Conservation (phyloP, 169 alveolate species). For the Hepatocystis sp. region DNA sequence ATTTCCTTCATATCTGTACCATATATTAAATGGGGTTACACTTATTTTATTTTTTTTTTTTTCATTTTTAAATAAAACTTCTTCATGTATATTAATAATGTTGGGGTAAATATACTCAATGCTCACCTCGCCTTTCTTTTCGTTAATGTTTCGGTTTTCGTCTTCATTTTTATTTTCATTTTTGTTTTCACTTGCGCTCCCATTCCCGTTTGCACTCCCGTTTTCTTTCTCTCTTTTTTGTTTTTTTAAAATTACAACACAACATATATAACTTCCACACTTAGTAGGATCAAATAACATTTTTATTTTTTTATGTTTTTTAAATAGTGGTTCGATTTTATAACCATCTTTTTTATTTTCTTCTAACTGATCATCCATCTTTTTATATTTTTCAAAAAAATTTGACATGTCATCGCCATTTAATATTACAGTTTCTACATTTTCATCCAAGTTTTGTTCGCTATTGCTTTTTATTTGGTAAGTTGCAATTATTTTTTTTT, state of each 20-base stretch:
- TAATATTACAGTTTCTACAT: constrained; percentile 63
- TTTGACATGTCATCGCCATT: constrained; percentile 42
- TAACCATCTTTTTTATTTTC: not conserved
- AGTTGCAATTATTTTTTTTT: not conserved
- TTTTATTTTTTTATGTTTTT: constrained; percentile 9
- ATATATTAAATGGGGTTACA: constrained; percentile 60
- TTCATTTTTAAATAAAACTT: constrained; percentile 3
- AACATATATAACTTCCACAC: constrained; percentile 57
- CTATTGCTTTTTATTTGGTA: constrained; percentile 48
- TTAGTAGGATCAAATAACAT: constrained; percentile 27
- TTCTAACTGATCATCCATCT: constrained; percentile 6
- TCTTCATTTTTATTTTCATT: too few species aligned
- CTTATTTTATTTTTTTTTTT: constrained; percentile 15
- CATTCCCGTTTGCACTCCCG: too few species aligned
- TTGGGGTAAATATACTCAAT: constrained; percentile 61
- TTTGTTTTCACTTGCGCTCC: too few species aligned
- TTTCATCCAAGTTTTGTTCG: constrained; percentile 57
- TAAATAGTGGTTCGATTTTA: not conserved
- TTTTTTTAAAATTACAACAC: constrained; percentile 36
- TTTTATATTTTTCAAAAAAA: constrained; percentile 39
- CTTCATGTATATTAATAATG: constrained; percentile 22
- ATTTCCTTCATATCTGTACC: constrained; percentile 64
- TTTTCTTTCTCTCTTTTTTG: too few species aligned
- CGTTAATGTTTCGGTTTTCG: too few species aligned
- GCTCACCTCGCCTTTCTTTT: too few species aligned